Evolutionary conservation across 352 stramenopile species (phyloP), one percentile per base, ranked within the genome.

Genomic region (Globisporangium megalacanthum): DNA sequence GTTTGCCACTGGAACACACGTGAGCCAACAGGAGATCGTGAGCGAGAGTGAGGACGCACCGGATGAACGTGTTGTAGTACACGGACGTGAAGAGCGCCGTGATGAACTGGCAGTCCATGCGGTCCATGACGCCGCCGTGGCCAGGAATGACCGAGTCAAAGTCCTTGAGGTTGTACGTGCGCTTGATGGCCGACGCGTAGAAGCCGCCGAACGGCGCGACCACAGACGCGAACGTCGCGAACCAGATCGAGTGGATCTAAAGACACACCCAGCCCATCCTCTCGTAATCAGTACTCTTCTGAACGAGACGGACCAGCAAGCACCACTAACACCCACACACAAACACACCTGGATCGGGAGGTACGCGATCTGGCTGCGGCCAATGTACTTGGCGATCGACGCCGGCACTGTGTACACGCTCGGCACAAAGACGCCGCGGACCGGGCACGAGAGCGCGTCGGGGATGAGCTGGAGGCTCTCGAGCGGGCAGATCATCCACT

Each of bases 171-270:
- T 95, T 88, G 78, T 99, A 99, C 25, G 97, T 98, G 49, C 97
- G 88, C 78, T 99, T 99, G 62, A 99, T 98, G 22, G 97, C 97
- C 44, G 88, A 98, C 3, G 97, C 97, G 67, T 99, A 95, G 72
- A 99, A 99, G 39, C 97, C 97, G 52, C 97, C 97, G 70, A 99
- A 99, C 25, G 97, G 97, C 33, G 97, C 97, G n/a, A 99, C 92
- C 25, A 99, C 69, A 45, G 92, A 98, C 39, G 96, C 95, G 59
- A 99, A 99, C 25, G 97, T 81, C 13, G 92, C 95, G 63, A 99
- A 97, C 67, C 94, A 89, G 19, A 99, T 65, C 37, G 92, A 97
- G 78, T 99, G 97, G 29, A 98, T 60, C 83, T 99, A 3, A 20
- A 19, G 11, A 39, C 36, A 4, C 25, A 29, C 25, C 25, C 25